These are phyloP conservation scores for Trematosphaeria pertusa DNA, from an alignment of 2,329 filamentous ascomycete genomes.

Conservation along the genomic window DNA sequence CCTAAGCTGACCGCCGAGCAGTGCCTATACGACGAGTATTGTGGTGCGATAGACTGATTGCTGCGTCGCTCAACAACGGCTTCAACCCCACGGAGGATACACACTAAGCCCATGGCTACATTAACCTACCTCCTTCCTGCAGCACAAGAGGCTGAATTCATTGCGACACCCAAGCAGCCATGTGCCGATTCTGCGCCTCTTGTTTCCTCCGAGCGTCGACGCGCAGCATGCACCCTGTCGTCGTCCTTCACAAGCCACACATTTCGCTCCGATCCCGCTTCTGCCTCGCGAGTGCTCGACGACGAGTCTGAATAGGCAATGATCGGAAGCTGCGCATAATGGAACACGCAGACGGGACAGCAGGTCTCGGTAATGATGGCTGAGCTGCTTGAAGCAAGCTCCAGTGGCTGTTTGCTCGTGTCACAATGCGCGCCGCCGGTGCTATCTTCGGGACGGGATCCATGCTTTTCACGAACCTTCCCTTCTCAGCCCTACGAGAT, in stretches of 20 bases:
- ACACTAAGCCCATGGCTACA: background rate
- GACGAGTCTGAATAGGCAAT: conserved; percentile 7
- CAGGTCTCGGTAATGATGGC: background rate
- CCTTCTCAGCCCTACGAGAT: conserved; percentile 11
- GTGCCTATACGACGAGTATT: conserved; percentile 2
- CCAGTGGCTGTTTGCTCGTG: conserved; percentile 17
- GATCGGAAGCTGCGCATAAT: conserved; percentile 13
- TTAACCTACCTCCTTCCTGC: background rate
- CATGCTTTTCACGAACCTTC: conserved; percentile 7
- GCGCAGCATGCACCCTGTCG: conserved; percentile 7
- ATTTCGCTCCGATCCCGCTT: conserved; percentile 6
- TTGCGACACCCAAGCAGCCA: conserved; percentile 14
- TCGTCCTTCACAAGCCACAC: conserved; percentile 12
- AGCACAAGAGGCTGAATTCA: conserved; percentile 10
- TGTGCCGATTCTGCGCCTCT: conserved; percentile 16
- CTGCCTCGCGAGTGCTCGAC: background rate
- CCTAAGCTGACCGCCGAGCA: conserved; percentile 6
- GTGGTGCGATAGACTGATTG: background rate
- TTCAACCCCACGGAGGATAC: background rate
- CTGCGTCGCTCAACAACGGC: conserved; percentile 1
- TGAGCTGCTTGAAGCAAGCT: conserved; percentile 10
- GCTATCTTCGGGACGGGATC: conserved; percentile 10
- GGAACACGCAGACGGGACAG: conserved; percentile 11
- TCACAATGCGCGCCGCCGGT: background rate
- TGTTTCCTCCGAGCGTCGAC: conserved; percentile 8